Conservation (phyloP, 139 green algal genomes). For the Dunaliella sp. region DNA sequence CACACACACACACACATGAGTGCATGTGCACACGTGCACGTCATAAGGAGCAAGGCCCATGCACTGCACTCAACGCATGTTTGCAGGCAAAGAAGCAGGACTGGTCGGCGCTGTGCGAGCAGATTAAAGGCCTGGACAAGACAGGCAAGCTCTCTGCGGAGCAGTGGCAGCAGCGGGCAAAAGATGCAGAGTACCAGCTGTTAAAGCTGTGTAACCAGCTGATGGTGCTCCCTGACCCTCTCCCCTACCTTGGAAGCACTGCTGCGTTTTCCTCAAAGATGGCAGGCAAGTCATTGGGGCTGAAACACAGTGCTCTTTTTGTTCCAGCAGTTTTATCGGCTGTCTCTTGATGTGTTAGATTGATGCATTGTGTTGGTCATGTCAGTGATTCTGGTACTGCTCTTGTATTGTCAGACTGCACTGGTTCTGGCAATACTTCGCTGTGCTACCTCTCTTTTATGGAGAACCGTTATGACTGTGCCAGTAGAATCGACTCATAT, state of each 20-base stretch:
- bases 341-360: no score
- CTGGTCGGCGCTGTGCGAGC: constrained; percentile 24
- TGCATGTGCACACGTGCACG: neutral
- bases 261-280: constrained; percentile 14
- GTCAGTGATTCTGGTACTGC: no score
- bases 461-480: no score
- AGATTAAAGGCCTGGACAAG: constrained; percentile 19
- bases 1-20: neutral
- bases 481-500: no score
- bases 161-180: constrained; percentile 34
- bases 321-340: no score
- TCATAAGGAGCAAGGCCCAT: neutral
- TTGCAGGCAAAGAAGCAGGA: constrained; percentile 29
- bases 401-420: no score
- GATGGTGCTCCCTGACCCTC: constrained; percentile 15
- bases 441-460: no score
- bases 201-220: constrained; percentile 31
- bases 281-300: constrained; percentile 9
- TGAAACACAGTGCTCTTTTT: no score
- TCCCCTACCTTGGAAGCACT: constrained; percentile 6
- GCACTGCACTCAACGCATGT: neutral
- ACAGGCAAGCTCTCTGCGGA: neutral
- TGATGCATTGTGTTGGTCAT: no score
- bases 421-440: no score
- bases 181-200: constrained; percentile 38